Conservation (phyloP, 805 yeast genomes). For the Nakazawaea laoshanensis region DNA sequence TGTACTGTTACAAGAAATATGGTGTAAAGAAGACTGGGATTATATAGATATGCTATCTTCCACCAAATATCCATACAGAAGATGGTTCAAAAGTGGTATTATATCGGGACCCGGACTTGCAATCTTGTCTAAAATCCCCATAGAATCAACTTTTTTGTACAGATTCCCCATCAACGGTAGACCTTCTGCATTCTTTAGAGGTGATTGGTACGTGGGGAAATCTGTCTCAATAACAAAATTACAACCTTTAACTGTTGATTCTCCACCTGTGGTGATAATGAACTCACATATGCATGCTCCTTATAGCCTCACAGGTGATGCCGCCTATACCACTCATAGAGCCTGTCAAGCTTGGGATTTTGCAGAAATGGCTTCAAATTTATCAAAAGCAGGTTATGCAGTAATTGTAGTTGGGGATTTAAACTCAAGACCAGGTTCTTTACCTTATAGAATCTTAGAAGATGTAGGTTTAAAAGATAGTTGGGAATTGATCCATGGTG, state of each 20-base stretch:
- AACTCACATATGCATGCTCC: conserved; percentile 99
- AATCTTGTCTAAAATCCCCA: conserved; percentile 75
- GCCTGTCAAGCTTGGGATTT: conserved; percentile 97
- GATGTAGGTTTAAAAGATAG: conserved; percentile 67
- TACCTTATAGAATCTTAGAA: conserved; percentile 71
- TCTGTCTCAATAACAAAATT: conserved; percentile 70
- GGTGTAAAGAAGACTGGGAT: conserved; percentile 84
- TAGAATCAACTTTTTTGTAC: conserved; percentile 67
- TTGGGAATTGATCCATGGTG: conserved; percentile 67
- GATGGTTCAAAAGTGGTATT: conserved; percentile 77
- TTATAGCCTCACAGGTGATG: conserved; percentile 74
- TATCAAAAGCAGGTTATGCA: conserved; percentile 70
- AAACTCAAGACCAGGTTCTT: conserved; percentile 79
- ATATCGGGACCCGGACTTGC: conserved; percentile 91
- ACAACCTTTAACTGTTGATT: conserved; percentile 35
- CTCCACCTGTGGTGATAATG: conserved; percentile 62
- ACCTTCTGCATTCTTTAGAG: conserved; percentile 87
- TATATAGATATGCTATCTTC: conserved; percentile 40
- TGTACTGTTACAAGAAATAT: conserved; percentile 89
- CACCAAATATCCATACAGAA: conserved; percentile 47
- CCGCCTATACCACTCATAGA: conserved; percentile 83
- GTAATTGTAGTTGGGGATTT: conserved; percentile 90
- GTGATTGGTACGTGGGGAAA: conserved; percentile 97
- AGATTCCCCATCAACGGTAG: conserved; percentile 90
- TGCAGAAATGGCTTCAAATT: conserved; percentile 51